Percentiles rank a stretch among this genome's conserved stretches.
phyloP scores from a whole-genome alignment of 2,329 filamentous ascomycete species.

The Claviceps digitariae region DNA sequence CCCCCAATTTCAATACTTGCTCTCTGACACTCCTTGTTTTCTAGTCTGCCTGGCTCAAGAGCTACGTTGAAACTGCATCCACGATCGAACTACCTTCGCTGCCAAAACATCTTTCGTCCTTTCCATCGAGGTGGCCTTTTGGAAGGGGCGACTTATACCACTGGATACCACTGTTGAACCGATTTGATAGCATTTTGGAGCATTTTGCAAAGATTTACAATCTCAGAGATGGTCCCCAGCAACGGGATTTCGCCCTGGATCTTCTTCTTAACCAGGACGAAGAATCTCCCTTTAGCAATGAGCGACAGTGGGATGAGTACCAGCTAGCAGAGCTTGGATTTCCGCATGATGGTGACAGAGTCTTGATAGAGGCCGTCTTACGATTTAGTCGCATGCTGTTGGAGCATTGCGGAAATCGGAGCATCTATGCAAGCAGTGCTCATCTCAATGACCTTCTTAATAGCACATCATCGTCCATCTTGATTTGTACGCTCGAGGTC shows the following conservation, averaged over 20 bases:
- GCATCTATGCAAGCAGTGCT: slow-evolving; percentile 86
- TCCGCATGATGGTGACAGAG: slow-evolving; percentile 60
- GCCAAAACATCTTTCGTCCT: slow-evolving; percentile 60
- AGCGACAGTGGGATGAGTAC: slow-evolving; percentile 28
- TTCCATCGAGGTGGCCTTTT: slow-evolving; percentile 87
- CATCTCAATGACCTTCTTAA: slow-evolving; percentile 83
- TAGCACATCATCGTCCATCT: slow-evolving; percentile 66
- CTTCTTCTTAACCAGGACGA: slow-evolving; percentile 47
- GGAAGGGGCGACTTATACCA: slow-evolving; percentile 93
- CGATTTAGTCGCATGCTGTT: slow-evolving; percentile 77
- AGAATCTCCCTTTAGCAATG: slow-evolving; percentile 36
- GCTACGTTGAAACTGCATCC: slow-evolving; percentile 62
- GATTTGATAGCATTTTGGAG: slow-evolving; percentile 82
- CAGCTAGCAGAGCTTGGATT: slow-evolving; percentile 49
- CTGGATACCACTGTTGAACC: slow-evolving; percentile 90
- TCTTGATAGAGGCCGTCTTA: slow-evolving; percentile 67
- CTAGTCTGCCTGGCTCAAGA: slow-evolving; percentile 76
- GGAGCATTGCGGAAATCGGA: slow-evolving; percentile 92
- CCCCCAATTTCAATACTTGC: not conserved
- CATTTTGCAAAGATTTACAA: slow-evolving; percentile 69
- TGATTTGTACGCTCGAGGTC: slow-evolving; percentile 67
- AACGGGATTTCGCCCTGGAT: slow-evolving; percentile 55
- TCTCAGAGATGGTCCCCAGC: slow-evolving; percentile 68
- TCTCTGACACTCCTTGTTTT: not conserved
- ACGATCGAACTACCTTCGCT: slow-evolving; percentile 61